phyloP scores from a whole-genome alignment of 2,329 filamentous ascomycete genomes.

The Magnaporthiopsis poae region DNA sequence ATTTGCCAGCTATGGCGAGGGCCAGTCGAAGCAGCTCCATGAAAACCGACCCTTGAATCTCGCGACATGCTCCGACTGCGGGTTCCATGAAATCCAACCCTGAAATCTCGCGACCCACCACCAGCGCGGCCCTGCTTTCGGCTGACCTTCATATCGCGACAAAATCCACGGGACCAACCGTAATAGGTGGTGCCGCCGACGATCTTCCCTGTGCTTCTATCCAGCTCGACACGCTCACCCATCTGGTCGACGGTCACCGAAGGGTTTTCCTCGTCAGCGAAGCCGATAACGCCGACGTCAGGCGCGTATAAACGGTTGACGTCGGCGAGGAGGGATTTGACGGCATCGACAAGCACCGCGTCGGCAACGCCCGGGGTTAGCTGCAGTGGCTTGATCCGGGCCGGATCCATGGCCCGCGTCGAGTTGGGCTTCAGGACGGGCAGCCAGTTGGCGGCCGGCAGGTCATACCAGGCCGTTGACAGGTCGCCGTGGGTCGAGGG shows the following conservation, averaged over 20 bases:
- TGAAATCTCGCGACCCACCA: too few relatives aligned
- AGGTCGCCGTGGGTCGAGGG: constrained; percentile 69
- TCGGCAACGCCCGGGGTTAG: constrained; percentile 60
- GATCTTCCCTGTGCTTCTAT: constrained; percentile 57
- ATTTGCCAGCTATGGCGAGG: too few relatives aligned
- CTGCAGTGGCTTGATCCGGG: constrained; percentile 61
- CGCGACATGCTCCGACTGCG: too few relatives aligned
- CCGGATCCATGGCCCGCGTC: constrained; percentile 60
- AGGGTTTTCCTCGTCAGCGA: constrained; percentile 32
- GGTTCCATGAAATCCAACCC: too few relatives aligned
- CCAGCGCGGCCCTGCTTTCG: constrained; percentile 18
- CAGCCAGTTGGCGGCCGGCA: constrained; percentile 73
- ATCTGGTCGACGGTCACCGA: constrained; percentile 64
- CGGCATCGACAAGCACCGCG: constrained; percentile 52
- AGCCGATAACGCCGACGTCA: constrained; percentile 27
- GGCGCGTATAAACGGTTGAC: constrained; percentile 59
- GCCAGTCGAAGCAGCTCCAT: too few relatives aligned
- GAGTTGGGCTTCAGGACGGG: constrained; percentile 70
- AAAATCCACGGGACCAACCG: constrained; percentile 75
- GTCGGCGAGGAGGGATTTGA: constrained; percentile 61
- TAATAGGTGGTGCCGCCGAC: constrained; percentile 68
- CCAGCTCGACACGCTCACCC: constrained; percentile 56
- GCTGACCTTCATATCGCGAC: constrained; percentile 65
- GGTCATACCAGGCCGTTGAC: constrained; percentile 65
- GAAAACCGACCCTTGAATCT: too few relatives aligned